phyloP scores from a whole-genome alignment of 1,139 yeast genomes.

The Taphrina deformans region DNA sequence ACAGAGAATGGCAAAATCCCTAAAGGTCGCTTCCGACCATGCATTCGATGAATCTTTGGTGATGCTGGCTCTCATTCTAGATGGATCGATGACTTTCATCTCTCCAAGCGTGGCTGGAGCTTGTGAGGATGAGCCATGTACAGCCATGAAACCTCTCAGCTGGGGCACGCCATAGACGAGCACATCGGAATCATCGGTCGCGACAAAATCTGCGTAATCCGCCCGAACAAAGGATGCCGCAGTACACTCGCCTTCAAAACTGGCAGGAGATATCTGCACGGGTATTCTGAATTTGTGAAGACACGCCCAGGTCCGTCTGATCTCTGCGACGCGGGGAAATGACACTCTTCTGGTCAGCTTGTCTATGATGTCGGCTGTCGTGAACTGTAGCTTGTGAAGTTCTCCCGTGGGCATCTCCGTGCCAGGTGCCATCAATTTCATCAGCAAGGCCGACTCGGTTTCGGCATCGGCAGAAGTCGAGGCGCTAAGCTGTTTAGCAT shows the following conservation, averaged over 20 bases:
- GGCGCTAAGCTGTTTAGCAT: background rate
- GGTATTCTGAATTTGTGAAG: slow-evolving; percentile 15
- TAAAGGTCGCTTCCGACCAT: background rate
- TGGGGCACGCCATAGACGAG: slow-evolving; percentile 33
- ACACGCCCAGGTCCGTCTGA: background rate
- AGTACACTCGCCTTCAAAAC: slow-evolving; percentile 29
- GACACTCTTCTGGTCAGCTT: slow-evolving; percentile 14
- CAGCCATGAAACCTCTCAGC: slow-evolving; percentile 34
- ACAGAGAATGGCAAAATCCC: slow-evolving; percentile 26
- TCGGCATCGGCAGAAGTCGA: background rate
- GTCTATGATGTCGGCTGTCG: slow-evolving; percentile 5
- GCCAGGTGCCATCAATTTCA: background rate
- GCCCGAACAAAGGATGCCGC: slow-evolving; percentile 19
- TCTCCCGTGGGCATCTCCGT: background rate
- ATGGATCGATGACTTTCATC: slow-evolving; percentile 2
- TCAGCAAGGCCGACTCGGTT: background rate
- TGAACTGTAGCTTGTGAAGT: background rate
- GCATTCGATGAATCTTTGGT: background rate
- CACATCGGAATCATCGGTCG: slow-evolving; percentile 34
- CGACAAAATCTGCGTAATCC: slow-evolving; percentile 26
- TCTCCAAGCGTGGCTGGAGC: background rate
- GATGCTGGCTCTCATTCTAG: background rate
- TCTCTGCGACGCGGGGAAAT: background rate
- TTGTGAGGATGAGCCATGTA: background rate
- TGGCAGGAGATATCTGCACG: slow-evolving; percentile 11